Evolutionary conservation across 768 basidiomycete species (phyloP).

Genomic region (Coprinopsis marcescibilis): DNA sequence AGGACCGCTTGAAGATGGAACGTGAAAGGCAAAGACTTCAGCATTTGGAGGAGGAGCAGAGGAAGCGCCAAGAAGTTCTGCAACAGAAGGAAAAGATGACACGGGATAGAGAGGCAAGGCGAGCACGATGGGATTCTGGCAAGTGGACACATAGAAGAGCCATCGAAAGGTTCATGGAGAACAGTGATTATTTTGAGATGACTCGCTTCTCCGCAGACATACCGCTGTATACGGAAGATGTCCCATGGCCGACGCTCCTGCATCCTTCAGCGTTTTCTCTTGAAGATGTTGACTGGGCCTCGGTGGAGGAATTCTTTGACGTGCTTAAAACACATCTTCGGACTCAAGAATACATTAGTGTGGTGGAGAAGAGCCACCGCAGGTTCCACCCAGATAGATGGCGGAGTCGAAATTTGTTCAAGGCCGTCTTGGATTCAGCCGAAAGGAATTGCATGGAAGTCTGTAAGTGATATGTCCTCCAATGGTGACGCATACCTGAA

Average conservation of each 20-base stretch:
- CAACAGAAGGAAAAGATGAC: conserved; percentile 18
- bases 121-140: conserved; percentile 53
- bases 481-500: background rate
- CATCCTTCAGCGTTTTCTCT: conserved; percentile 41
- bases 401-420: conserved; percentile 60
- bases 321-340: conserved; percentile 47
- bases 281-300: conserved; percentile 67
- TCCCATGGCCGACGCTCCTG: conserved; percentile 74
- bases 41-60: conserved; percentile 17
- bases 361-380: conserved; percentile 66
- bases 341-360: conserved; percentile 52
- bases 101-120: conserved; percentile 32
- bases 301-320: conserved; percentile 68
- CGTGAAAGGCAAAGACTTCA: conserved; percentile 16
- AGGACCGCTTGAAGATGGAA: conserved; percentile 24
- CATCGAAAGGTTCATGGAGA: conserved; percentile 58
- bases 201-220: conserved; percentile 47
- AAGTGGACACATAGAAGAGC: conserved; percentile 63
- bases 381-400: conserved; percentile 81
- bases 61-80: conserved; percentile 16
- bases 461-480: conserved; percentile 32
- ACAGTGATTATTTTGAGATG: conserved; percentile 59
- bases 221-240: conserved; percentile 51
- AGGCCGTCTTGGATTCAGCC: conserved; percentile 50
- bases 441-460: conserved; percentile 60